These are phyloP conservation scores for Triangularia setosa DNA, from an alignment of 2,329 filamentous ascomycete genomes.

Conservation along the genomic window DNA sequence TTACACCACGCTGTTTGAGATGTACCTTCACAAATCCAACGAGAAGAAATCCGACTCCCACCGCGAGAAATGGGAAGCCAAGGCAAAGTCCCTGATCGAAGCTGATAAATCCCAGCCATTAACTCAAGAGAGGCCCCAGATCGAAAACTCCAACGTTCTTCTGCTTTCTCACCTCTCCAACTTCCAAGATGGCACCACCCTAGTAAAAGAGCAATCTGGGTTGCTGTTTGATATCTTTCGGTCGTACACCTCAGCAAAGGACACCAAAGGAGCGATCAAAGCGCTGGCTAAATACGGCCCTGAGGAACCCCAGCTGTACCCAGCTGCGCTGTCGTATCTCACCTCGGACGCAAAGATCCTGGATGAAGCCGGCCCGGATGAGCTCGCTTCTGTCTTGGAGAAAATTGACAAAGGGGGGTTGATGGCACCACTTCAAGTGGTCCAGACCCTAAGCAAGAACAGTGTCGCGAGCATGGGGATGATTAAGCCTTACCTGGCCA, in stretches of 20 bases:
- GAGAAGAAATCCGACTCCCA: slow-evolving; percentile 63
- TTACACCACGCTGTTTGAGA: slow-evolving; percentile 94
- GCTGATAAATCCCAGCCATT: slow-evolving; percentile 33
- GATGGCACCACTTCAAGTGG: slow-evolving; percentile 94
- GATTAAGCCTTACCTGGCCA: slow-evolving; percentile 86
- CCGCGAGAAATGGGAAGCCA: slow-evolving; percentile 79
- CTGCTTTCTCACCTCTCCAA: slow-evolving; percentile 87
- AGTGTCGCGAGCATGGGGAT: slow-evolving; percentile 92
- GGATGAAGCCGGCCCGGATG: slow-evolving; percentile 76
- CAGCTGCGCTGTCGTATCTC: slow-evolving; percentile 88
- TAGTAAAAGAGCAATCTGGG: slow-evolving; percentile 91
- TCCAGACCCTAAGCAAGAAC: slow-evolving; percentile 73
- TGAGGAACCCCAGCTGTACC: slow-evolving; percentile 86
- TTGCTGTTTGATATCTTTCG: slow-evolving; percentile 94
- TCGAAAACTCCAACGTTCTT: slow-evolving; percentile 92
- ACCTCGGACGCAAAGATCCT: slow-evolving; percentile 79
- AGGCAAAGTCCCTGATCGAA: slow-evolving; percentile 85
- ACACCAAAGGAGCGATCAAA: slow-evolving; percentile 85
- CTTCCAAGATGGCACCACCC: slow-evolving; percentile 83
- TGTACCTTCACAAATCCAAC: slow-evolving; percentile 89
- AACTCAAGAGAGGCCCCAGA: slow-evolving; percentile 45
- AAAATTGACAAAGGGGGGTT: slow-evolving; percentile 88
- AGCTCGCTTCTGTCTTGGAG: slow-evolving; percentile 73
- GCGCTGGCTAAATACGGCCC: slow-evolving; percentile 88
- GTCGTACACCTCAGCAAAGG: slow-evolving; percentile 87